Evolutionary conservation across 1,284 basidiomycete species (phyloP).

Genomic region (Ceratobasidium sp.): DNA sequence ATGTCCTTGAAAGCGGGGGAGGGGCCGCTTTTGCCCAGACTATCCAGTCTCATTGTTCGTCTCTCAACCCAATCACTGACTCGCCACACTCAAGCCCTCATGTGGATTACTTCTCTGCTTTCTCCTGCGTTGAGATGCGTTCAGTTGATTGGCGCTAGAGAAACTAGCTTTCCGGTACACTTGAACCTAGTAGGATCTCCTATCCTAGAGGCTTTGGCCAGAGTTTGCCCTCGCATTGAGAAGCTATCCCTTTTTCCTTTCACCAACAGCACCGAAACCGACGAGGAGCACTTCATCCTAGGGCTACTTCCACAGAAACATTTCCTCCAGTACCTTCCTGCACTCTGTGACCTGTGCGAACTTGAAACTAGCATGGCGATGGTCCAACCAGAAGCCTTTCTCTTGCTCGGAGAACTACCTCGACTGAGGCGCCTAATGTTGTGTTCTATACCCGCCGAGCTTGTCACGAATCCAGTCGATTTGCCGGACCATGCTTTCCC

Average conservation of each 20-base stretch:
- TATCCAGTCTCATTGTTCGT: not conserved
- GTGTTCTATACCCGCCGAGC: not conserved
- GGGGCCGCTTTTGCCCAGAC: not conserved
- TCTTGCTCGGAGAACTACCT: not conserved
- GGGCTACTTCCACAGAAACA: not conserved
- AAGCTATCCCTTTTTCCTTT: not conserved
- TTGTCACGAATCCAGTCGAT: not conserved
- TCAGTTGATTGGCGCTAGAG: not conserved
- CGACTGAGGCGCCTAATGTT: not conserved
- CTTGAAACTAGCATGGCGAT: not conserved
- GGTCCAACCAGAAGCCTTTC: not conserved
- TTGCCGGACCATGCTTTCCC: not conserved
- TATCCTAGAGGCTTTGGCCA: not conserved
- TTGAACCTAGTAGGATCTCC: too few relatives aligned
- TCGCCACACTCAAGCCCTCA: not conserved
- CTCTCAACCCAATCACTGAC: too few relatives aligned
- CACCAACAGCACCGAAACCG: too few relatives aligned
- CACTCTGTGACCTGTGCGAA: not conserved
- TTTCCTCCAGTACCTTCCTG: not conserved
- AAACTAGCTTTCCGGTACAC: too few relatives aligned
- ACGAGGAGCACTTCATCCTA: not conserved
- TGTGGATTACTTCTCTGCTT: not conserved
- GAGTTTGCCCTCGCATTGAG: not conserved
- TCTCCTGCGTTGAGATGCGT: not conserved
- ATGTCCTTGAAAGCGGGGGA: not conserved